Conservation (phyloP, 164 flowering plant species). For the Sextonia rubra region DNA sequence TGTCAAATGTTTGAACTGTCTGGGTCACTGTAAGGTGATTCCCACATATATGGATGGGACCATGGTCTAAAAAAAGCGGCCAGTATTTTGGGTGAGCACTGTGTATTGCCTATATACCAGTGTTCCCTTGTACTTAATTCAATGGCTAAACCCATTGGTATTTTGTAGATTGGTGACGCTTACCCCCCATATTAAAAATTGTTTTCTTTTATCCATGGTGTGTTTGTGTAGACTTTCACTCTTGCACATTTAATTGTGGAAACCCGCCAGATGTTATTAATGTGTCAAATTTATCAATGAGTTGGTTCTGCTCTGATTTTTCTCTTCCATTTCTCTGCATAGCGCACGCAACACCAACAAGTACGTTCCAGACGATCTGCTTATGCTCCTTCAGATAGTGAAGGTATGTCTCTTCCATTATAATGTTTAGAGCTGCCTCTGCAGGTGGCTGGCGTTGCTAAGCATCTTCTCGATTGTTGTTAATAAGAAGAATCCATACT, state of each 20-base stretch:
- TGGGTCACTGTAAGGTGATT: not conserved
- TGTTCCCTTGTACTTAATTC: not conserved
- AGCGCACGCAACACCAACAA: conserved; percentile 84
- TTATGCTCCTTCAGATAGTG: conserved; percentile 53
- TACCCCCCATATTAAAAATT: too few species aligned
- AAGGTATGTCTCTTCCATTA: conserved; percentile 21
- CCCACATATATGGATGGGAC: not conserved
- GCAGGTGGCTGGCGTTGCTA: not conserved
- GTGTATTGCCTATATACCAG: not conserved
- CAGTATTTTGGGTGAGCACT: not conserved
- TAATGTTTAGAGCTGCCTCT: not conserved
- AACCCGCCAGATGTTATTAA: too few species aligned
- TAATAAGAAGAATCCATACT: too few species aligned
- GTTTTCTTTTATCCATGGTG: not conserved
- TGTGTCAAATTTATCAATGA: too few species aligned
- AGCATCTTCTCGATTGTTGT: too few species aligned
- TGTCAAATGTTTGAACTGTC: not conserved
- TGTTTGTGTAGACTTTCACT: not conserved
- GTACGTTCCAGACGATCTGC: conserved; percentile 64
- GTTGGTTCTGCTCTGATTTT: not conserved
- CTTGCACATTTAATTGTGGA: not conserved
- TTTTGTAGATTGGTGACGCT: not conserved
- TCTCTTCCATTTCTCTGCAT: not conserved
- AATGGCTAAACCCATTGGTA: not conserved
- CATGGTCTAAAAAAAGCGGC: not conserved